phyloP scores from a whole-genome alignment of 1,139 yeast species.

The Meyerozyma athensensis region DNA sequence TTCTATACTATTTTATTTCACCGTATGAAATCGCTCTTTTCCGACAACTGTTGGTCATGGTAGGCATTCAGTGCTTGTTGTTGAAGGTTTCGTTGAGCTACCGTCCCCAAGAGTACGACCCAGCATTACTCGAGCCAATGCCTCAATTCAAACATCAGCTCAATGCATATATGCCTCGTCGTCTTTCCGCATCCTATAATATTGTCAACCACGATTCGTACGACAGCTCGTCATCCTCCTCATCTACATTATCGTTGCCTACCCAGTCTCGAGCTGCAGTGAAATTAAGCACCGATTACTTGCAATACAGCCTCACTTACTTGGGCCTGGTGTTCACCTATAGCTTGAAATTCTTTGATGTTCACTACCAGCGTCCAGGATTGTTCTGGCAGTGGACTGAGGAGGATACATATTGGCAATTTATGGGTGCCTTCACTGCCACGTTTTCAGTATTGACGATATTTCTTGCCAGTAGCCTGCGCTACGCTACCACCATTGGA shows the following conservation, averaged over 20 bases:
- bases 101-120: slow-evolving; percentile 42
- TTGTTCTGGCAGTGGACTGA: slow-evolving; percentile 86
- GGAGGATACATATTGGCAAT: slow-evolving; percentile 60
- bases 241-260: slow-evolving; percentile 6
- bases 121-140: slow-evolving; percentile 34
- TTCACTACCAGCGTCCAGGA: slow-evolving; percentile 59
- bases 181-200: slow-evolving; percentile 1
- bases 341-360: slow-evolving; percentile 58
- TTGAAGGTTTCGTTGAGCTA: slow-evolving; percentile 59
- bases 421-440: slow-evolving; percentile 45
- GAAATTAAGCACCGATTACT: slow-evolving; percentile 6
- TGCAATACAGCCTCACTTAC: slow-evolving; percentile 16
- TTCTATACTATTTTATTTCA: slow-evolving; percentile 69
- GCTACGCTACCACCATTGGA: slow-evolving; percentile 61
- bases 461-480: slow-evolving; percentile 31
- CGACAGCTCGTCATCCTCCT: slow-evolving; percentile 9
- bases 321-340: slow-evolving; percentile 19
- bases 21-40: slow-evolving; percentile 76
- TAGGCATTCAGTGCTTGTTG: slow-evolving; percentile 63
- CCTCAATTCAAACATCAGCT: slow-evolving; percentile 29
- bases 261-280: slow-evolving; percentile 1
- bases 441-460: slow-evolving; percentile 41
- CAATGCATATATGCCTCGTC: slow-evolving; percentile 17
- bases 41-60: slow-evolving; percentile 75
- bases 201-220: slow-evolving; percentile 3